Evolutionary conservation across 2,329 filamentous ascomycete genomes (phyloP), one percentile per base, ranked within the genome.

Genomic region (Ophiostoma triangulosporum): DNA sequence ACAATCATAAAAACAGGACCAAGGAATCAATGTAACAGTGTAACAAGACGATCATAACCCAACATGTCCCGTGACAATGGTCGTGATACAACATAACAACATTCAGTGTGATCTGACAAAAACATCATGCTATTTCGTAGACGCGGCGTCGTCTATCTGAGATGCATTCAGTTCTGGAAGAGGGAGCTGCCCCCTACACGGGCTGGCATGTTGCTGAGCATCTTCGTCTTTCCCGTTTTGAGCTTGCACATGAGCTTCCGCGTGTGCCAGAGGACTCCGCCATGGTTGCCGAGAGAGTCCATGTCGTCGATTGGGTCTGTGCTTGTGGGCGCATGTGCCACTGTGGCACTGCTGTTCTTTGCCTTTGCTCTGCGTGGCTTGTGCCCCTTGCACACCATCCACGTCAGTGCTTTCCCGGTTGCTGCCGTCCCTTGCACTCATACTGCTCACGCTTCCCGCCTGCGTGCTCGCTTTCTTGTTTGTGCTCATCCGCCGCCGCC

Each of bases 401-500:
- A 5, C 40, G 22, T 26, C 40, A 12, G 14, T 15, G 11, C 24
- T 29, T 4, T 17, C 40, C 11, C 20, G 20, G 24, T 14, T 11
- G 5, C 38, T 43, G 22, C 11, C 38, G 4, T 43, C 38, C 6
- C 14, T 14, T 43, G 38, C 38, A 24, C 38, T 43, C 38, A 14
- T 43, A 43, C 17, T 43, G 20, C 38, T 11, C 9, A 24, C 20
- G 15, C 38, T 45, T 12, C 15, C 40, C 26, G 43, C 8, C 7
- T 6, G 8, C 2, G 15, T 46, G 26, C 11, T 14, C 12, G 43
- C 26, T 17, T 29, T 46, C 15, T 6, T 27, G 8, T n/a, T 5
- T 27, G 24, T 27, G 6, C 15, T 29, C n/a, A 11, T 8, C 8
- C 17, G 46, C 27, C 65, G 60, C 56, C 60, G 64, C 8, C 65